These are phyloP conservation scores for Ophiostoma novo-ulmi DNA, from an alignment of 2,329 filamentous ascomycete genomes.

Conservation along the genomic window DNA sequence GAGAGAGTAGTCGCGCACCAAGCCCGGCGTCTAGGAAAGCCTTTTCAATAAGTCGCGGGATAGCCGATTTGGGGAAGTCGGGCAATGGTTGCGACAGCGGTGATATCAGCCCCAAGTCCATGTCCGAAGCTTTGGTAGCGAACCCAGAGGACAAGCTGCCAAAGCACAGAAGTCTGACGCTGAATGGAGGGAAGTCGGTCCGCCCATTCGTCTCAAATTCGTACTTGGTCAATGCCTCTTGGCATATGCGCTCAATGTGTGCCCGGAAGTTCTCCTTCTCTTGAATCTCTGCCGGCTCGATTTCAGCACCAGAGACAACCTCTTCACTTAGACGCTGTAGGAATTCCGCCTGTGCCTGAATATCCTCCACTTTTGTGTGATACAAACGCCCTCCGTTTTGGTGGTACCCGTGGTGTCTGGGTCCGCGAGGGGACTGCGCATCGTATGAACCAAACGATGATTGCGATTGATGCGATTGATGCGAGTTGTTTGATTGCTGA, in stretches of 20 bases:
- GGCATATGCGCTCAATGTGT: slow-evolving; percentile 60
- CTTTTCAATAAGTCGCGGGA: slow-evolving; percentile 72
- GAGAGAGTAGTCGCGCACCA: slow-evolving; percentile 70
- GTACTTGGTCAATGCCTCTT: slow-evolving; percentile 50
- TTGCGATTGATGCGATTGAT: slow-evolving; percentile 19
- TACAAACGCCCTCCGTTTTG: slow-evolving; percentile 30
- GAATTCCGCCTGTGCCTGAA: slow-evolving; percentile 44
- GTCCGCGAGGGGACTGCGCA: slow-evolving; percentile 14
- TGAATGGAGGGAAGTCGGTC: slow-evolving; percentile 46
- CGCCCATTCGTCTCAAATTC: slow-evolving; percentile 42
- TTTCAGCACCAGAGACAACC: slow-evolving; percentile 57
- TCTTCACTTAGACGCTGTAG: slow-evolving; percentile 46
- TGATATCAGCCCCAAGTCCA: slow-evolving; percentile 78
- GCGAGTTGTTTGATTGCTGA: slow-evolving; percentile 15
- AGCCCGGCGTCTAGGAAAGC: slow-evolving; percentile 65
- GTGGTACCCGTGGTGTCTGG: slow-evolving; percentile 19
- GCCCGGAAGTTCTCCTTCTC: slow-evolving; percentile 67
- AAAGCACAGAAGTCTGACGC: slow-evolving; percentile 69
- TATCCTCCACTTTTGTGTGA: slow-evolving; percentile 39
- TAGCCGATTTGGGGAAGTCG: slow-evolving; percentile 52
- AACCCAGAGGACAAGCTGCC: slow-evolving; percentile 81
- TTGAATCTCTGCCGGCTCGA: slow-evolving; percentile 56
- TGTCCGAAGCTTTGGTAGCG: slow-evolving; percentile 80
- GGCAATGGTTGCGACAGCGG: slow-evolving; percentile 52
- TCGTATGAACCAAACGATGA: slow-evolving; percentile 25